Base-by-base conservation (phyloP, 2,329 filamentous ascomycete genomes). In the Aaosphaeria pasadenensis region DNA sequence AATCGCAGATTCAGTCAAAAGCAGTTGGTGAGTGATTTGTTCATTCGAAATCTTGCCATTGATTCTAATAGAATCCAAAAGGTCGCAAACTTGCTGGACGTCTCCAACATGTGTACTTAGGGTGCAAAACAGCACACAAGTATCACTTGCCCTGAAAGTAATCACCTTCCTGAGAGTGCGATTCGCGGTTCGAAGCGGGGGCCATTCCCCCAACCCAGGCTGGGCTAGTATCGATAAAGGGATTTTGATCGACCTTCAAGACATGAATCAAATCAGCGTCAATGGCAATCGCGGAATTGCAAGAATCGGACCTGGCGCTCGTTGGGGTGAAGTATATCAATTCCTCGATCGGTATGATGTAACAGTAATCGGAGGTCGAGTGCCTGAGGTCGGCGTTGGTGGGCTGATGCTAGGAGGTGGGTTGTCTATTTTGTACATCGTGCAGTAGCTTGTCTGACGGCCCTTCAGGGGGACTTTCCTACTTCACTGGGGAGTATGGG, bases 161-260 rank as follows among this genome's bases (percentile, higher is more conserved):
- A 33, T 60, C 4, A 6, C 48, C 50, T 11, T 50, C 49, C 11
- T 53, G 49, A 1, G 56, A 55, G 5, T 48, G 11, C 7, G 17
- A 4, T 62, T 62, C 32, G 53, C 60, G 3, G 53, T 62, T 45
- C 53, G 56, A 7, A 55, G 60, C 17, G 59, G 59, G 4, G 59
- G 60, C 2, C 59, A 63, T 29, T 59, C 59, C 59, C 57, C 59
- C 4, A 59, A 57, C 24, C 11, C 50, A 1, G 58, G 51, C 38
- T 52, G 49, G 5, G 52, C 57, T 4, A 55, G 49, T 33, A 63
- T 62, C 46, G 51, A 60, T 43, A 45, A 42, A 6, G 60, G 60
- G 4, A 52, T 62, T 1, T 46, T 53, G 9, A 30, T 43, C 30
- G 41, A 43, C 29, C 9, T 43, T 43, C 53, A 55, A n/a, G 56